phyloP scores from a whole-genome alignment of 768 basidiomycete species.

The Lactarius hatsudake region DNA sequence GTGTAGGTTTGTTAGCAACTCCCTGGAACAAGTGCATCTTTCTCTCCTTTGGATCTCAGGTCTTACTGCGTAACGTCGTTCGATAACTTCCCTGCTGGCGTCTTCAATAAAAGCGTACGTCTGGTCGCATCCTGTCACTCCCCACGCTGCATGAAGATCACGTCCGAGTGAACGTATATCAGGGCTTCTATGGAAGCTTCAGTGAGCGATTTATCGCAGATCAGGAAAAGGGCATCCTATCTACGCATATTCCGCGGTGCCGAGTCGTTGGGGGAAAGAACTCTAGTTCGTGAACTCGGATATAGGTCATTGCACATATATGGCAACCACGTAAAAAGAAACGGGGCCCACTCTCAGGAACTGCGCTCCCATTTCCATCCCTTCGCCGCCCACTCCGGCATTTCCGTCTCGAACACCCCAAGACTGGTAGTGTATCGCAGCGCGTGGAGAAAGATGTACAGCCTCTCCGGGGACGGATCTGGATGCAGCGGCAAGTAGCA shows the following conservation, averaged over 20 bases:
- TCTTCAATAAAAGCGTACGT: neutral
- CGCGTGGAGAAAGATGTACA: constrained; percentile 93
- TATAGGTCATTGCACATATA: too few species aligned
- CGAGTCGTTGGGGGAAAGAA: too few species aligned
- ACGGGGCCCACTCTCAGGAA: neutral
- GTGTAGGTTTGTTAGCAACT: neutral
- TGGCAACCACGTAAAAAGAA: too few species aligned
- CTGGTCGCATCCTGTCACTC: too few species aligned
- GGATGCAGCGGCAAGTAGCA: constrained; percentile 93
- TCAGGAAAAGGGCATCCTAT: too few species aligned
- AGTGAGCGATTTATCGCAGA: too few species aligned
- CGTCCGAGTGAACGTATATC: too few species aligned
- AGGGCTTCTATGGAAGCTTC: too few species aligned
- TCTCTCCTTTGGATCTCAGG: neutral
- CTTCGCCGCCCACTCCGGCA: constrained; percentile 86
- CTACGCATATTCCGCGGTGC: too few species aligned
- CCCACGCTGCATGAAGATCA: too few species aligned
- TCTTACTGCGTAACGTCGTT: neutral
- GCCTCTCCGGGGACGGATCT: constrained; percentile 86
- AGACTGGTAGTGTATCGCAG: constrained; percentile 77
- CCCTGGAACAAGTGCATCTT: neutral
- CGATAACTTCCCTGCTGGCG: neutral
- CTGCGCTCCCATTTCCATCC: constrained; percentile 56
- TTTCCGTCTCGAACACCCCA: constrained; percentile 79
- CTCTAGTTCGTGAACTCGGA: too few species aligned